Conservation (phyloP, 805 yeast species). For the Starmerella gropengiesseri region DNA sequence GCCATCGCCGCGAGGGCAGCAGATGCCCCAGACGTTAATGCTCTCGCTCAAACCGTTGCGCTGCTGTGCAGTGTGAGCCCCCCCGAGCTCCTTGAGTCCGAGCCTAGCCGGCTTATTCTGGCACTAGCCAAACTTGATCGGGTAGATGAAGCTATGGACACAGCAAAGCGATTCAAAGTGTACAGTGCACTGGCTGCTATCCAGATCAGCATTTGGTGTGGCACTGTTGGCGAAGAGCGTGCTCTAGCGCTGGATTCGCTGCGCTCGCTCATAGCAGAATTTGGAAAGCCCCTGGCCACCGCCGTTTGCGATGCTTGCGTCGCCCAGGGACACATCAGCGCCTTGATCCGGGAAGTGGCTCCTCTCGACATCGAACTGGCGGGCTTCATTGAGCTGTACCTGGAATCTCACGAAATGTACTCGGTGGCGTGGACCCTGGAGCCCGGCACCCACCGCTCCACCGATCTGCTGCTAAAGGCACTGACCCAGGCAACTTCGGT, state of each 20-base stretch:
- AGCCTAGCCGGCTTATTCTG: conserved; percentile 19
- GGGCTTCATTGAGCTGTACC: conserved; percentile 9
- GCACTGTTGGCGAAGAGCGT: background rate
- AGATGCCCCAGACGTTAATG: conserved; percentile 17
- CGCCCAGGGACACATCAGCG: background rate
- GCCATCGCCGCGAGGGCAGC: conserved; percentile 19
- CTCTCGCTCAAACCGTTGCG: conserved; percentile 33
- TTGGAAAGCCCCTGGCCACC: conserved; percentile 6
- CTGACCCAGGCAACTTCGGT: background rate
- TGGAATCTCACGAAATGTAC: conserved; percentile 7
- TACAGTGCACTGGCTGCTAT: conserved; percentile 51
- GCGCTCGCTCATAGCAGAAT: conserved; percentile 4
- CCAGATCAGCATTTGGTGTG: conserved; percentile 36
- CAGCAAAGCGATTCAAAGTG: conserved; percentile 60
- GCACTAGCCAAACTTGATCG: conserved; percentile 41
- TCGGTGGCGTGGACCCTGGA: conserved; percentile 19
- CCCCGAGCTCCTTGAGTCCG: conserved; percentile 13
- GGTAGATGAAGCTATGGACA: conserved; percentile 33
- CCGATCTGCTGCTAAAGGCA: conserved; percentile 9
- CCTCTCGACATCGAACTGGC: conserved; percentile 7
- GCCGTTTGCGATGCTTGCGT: conserved; percentile 13
- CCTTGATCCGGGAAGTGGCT: conserved; percentile 9
- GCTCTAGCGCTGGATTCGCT: background rate
- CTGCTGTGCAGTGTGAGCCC: conserved; percentile 29
- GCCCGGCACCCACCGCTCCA: conserved; percentile 12